Base-by-base conservation (phyloP, 352 stramenopile genomes). In the Pythium plurisporium region DNA sequence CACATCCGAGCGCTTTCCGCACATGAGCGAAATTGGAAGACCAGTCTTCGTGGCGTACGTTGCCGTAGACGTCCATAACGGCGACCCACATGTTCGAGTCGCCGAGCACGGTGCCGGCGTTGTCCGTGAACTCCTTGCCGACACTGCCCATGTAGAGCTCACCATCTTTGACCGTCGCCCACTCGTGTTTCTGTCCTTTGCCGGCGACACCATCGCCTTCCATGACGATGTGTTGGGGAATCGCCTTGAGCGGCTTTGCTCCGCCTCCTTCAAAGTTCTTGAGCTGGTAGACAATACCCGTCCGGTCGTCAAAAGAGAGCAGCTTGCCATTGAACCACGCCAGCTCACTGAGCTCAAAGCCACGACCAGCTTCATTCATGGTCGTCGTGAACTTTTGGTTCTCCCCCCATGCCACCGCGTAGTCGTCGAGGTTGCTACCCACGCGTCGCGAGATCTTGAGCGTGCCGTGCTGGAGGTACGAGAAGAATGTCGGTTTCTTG, bases 141-240 rank as follows among this genome's bases (percentile, higher is more conserved):
- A 97, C 91, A 54, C 83, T 98, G 40, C 97, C 97, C 72, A 99
- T 95, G 58, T 95, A 97, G n/a, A 99, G 76, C 69, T 98, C 89
- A 31, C 83, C 94, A 73, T 99, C 93, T 73, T 99, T 99, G 55
- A 99, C 94, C 0, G 97, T 99, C 4, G 95, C 91, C 97, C 97
- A 99, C 77, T 99, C 97, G 74, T 95, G 96, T 70, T 99, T 99
- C 85, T 99, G 97, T 15, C 96, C 97, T 77, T 99, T 99, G 49
- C 96, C 87, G 12, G 91, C 93, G 26, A 97, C 69, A 7, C 96
- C 97, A 53, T 98, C 86, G 56, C 97, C 96, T 75, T 99, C 97
- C 74, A 98, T 98, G 48, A 98, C 76, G 49, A 99, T 98, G 65
- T 97, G 94, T 62, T 95, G 74, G 15, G 96, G 96, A 44, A 98